Base-by-base conservation (phyloP, 768 basidiomycete genomes). In the Podaxis mareebaensis region DNA sequence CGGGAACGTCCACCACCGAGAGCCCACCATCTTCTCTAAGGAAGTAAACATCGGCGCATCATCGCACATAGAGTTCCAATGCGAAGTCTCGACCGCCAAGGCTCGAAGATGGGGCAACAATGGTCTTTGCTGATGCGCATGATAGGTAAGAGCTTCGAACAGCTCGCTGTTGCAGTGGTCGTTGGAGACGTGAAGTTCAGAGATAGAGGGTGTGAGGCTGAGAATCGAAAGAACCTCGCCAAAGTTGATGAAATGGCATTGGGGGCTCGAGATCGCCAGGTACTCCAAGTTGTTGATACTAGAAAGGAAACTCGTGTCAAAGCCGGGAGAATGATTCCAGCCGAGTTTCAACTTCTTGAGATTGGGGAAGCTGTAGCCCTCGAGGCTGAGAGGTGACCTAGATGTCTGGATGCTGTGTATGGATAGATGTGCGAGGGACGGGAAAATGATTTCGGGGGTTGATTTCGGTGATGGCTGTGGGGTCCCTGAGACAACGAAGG, bases 311-410 rank as follows among this genome's bases (percentile, higher is more conserved):
- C 39, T 22, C 3, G 39, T 30, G 52, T 61, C 52, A 13, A 61
- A 61, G 12, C 60, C 60, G 15, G 60, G 42, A 24, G 52, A 61
- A 13, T 53, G 51, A 20, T 52, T 53, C 60, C 60, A 61, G 6
- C 39, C 60, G 12, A 61, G 60, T 24, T 11, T n/a, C 28, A 61
- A 15, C 4, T 61, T 52, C 38, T 28, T 24, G 10, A 61, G 28
- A n/a, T 61, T 53, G n/a, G 60, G 60, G 42, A 61, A 61, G 13
- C 39, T 28, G 8, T n/a, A 61, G n/a, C 60, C 52, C n/a, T 33
- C 42, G n/a, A 61, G 36, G 5, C 10, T 61, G 24, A 61, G 52
- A 22, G 60, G 60, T 3, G 60, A 42, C 24, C 52, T 48, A 6
- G 60, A 53, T 4, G 60, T 40, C 26, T 61, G 60, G 22, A 53